Conservation (phyloP, 129 eudicot genomes). For the Arctium minus region DNA sequence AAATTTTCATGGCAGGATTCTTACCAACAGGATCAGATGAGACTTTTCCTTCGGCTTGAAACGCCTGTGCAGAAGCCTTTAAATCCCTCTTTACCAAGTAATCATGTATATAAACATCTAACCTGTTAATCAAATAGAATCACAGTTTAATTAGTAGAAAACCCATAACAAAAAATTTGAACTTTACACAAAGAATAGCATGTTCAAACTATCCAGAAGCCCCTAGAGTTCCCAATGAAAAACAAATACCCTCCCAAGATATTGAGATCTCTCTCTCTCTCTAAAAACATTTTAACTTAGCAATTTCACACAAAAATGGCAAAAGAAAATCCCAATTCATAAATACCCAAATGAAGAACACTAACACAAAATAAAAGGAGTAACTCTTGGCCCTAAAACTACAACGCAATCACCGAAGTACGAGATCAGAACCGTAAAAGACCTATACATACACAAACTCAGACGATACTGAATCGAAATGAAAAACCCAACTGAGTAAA, state of each 20-base stretch:
- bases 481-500: slow-evolving; percentile 5
- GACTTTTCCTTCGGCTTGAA: slow-evolving; percentile 96
- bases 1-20: slow-evolving; percentile 7
- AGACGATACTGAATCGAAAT: background rate
- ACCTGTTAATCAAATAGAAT: slow-evolving; percentile 44
- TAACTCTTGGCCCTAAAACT: background rate
- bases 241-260: background rate
- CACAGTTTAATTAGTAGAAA: background rate
- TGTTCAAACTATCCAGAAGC: background rate
- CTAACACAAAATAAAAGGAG: background rate
- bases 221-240: background rate
- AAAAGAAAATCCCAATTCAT: background rate
- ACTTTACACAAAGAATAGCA: background rate
- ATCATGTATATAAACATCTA: slow-evolving; percentile 95
- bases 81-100: slow-evolving; percentile 92
- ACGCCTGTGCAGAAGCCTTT: slow-evolving; percentile 94
- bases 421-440: background rate
- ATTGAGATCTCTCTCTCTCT: background rate
- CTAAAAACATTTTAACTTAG: background rate
- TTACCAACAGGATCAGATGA: slow-evolving; percentile 99
- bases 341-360: background rate
- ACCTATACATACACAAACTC: background rate
- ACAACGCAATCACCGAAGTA: background rate
- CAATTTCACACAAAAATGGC: background rate
- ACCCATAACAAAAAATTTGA: background rate